A percentile compares a stretch with the other conserved stretches of the same genome.
Evolutionary conservation across 2,329 filamentous ascomycete genomes (phyloP).

Genomic region (Talaromyces sp.): DNA sequence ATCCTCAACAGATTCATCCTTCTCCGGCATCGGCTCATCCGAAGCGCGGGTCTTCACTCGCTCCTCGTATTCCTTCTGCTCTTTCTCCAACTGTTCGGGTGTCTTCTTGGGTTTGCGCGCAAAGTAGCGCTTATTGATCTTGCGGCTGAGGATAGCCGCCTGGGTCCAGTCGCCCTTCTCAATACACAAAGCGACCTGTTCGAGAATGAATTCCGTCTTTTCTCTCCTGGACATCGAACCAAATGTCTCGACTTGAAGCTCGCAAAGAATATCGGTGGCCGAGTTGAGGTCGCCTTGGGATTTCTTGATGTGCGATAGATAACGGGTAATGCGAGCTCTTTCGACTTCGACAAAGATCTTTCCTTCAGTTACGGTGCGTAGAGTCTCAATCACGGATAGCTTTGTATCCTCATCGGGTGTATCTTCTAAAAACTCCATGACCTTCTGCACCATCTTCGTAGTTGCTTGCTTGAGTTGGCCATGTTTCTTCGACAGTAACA

Average conservation of each 20-base stretch:
- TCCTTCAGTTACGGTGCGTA: constrained; percentile 95
- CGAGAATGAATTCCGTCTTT: constrained; percentile 97
- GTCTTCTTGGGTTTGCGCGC: constrained; percentile 87
- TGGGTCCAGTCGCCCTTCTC: constrained; percentile 95
- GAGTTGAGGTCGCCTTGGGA: constrained; percentile 85
- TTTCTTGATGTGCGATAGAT: constrained; percentile 97
- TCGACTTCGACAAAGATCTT: constrained; percentile 99
- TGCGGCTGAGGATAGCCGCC: constrained; percentile 85
- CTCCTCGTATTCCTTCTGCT: constrained; percentile 78
- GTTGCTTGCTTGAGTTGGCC: constrained; percentile 98
- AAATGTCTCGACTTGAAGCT: constrained; percentile 97
- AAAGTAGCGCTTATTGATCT: constrained; percentile 95
- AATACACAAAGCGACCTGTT: constrained; percentile 92
- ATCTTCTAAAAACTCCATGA: constrained; percentile 86
- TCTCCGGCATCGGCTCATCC: constrained; percentile 70
- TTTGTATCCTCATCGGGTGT: constrained; percentile 84
- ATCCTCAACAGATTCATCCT: constrained; percentile 88
- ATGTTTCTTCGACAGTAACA: constrained; percentile 98
- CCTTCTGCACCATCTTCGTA: constrained; percentile 97
- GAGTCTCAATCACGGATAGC: constrained; percentile 86
- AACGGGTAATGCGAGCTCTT: constrained; percentile 88
- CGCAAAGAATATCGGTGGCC: constrained; percentile 89
- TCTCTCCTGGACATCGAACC: constrained; percentile 95
- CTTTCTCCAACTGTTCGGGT: constrained; percentile 82
- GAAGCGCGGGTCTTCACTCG: constrained; percentile 70